A percentile compares a stretch with the other conserved stretches of the same genome.
phyloP scores from a whole-genome alignment of 2,329 filamentous ascomycete species.

The Epichloe scottii region DNA sequence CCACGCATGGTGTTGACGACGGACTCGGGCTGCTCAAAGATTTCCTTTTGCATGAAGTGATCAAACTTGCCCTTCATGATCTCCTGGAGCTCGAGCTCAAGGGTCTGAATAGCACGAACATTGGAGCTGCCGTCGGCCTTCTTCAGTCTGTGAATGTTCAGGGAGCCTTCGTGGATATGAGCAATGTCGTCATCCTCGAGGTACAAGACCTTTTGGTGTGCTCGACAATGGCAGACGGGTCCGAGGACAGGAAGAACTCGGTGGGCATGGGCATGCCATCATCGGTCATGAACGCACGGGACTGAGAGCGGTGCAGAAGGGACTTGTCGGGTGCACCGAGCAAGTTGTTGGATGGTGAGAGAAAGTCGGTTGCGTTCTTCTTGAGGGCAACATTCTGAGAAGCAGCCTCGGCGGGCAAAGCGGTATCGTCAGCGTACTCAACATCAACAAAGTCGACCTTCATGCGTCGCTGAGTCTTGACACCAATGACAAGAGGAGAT shows the following conservation, averaged over 20 bases:
- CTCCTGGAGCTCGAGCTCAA: conserved; percentile 97
- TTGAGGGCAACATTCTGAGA: conserved; percentile 95
- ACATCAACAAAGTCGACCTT: conserved; percentile 99
- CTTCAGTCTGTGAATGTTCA: conserved; percentile 96
- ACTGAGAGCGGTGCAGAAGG: conserved; percentile 94
- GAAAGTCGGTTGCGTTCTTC: conserved; percentile 62
- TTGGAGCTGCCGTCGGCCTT: conserved; percentile 96
- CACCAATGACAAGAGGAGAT: conserved; percentile 92
- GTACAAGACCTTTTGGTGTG: conserved; percentile 99
- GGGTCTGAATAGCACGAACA: conserved; percentile 93
- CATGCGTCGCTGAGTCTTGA: conserved; percentile 96
- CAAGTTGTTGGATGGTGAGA: conserved; percentile 47
- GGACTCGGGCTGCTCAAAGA: conserved; percentile 98
- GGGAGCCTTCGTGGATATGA: conserved; percentile 95
- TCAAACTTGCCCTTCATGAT: conserved; percentile 99
- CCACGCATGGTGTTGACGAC: conserved; percentile 99
- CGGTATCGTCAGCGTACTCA: conserved; percentile 79
- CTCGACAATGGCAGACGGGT: conserved; percentile 96
- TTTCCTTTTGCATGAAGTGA: conserved; percentile 99
- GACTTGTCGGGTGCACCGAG: conserved; percentile 94
- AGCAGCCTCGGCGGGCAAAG: conserved; percentile 83
- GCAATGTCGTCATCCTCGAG: conserved; percentile 99
- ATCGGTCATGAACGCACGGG: conserved; percentile 95
- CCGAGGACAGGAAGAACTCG: conserved; percentile 98
- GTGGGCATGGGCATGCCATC: conserved; percentile 96